Evolutionary conservation across 257 asterid species (phyloP), one percentile per base, ranked within the genome.

Genomic region (Pogostemon cablin): DNA sequence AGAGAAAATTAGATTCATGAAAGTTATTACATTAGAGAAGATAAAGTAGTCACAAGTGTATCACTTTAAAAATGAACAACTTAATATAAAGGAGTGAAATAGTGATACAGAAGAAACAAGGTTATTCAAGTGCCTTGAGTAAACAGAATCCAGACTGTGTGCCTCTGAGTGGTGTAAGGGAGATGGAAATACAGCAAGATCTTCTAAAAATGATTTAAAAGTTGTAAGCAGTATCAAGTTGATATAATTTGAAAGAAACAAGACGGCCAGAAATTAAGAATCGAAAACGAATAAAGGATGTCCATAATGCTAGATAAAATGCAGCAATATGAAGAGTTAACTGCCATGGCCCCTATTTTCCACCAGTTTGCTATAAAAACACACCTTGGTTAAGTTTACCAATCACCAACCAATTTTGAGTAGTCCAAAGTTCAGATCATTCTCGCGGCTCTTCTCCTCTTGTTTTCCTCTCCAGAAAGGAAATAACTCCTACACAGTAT

Each of bases 321-420:
- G 25, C 71, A 74, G 34, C 60, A 49, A 52, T 39, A 57, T 7
- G 62, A 42, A 58, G 56, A 59, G 35, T 40, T 50, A 42, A 40
- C 35, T 10, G 1, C 9, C 8, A 47, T 38, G 32, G 7, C 11
- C 55, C 43, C 55, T 38, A 43, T 71, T 64, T 62, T 40, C 15
- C 41, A 56, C 64, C 41, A 57, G 42, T 73, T 43, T 35, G 66
- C 57, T 38, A 77, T 20, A 65, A 52, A 64, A 25, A 6, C 49
- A 65, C 62, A 43, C 58, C 40, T 40, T 46, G 53, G 56, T 49
- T 60, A 43, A 64, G 7, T 58, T 38, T 38, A 6, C 46, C 11
- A 35, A 44, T 44, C 61, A 76, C 41, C 59, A 42, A 67, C 70
- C 64, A 46, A 49, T 48, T 63, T 42, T 60, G 52, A 50, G 44